Percentiles rank a stretch among this genome's conserved stretches.
Conservation (phyloP, 106 monocot species). For the Apostasia ramifera region DNA sequence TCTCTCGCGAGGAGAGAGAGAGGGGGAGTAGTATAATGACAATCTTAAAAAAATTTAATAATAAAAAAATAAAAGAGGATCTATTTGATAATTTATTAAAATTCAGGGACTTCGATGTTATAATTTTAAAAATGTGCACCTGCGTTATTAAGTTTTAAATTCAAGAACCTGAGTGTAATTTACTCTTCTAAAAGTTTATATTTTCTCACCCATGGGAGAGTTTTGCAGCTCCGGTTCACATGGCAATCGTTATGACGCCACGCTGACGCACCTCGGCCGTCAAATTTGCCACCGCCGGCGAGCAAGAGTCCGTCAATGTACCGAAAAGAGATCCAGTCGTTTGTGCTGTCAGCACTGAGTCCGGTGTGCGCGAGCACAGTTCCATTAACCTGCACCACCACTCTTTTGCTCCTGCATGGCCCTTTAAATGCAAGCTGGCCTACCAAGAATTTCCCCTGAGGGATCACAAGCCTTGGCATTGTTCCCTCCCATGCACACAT, state of each 20-base stretch:
- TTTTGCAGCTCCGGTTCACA: neutral
- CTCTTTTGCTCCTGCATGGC: neutral
- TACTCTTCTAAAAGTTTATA: too few relatives aligned
- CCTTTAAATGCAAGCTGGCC: slow-evolving; percentile 3
- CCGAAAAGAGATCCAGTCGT: slow-evolving; percentile 6
- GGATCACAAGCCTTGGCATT: neutral
- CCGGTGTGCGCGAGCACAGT: neutral
- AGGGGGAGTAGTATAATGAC: too few relatives aligned
- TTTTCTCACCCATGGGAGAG: slow-evolving; percentile 8
- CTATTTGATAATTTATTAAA: too few relatives aligned
- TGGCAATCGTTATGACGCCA: slow-evolving; percentile 7
- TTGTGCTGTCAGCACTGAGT: neutral
- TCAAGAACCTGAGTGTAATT: too few relatives aligned
- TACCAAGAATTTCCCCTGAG: neutral
- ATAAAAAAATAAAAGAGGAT: too few relatives aligned
- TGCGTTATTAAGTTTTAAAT: too few relatives aligned
- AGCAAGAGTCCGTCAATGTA: slow-evolving; percentile 5
- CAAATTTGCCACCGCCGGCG: slow-evolving; percentile 6
- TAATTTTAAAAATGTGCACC: too few relatives aligned
- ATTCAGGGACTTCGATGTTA: too few relatives aligned
- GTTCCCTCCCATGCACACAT: neutral
- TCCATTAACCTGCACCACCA: slow-evolving; percentile 7
- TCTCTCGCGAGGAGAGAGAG: too few relatives aligned
- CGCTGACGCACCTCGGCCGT: slow-evolving; percentile 4
- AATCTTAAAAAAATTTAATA: too few relatives aligned